Percentiles rank a stretch among this genome's conserved stretches.
Evolutionary conservation across 1,284 basidiomycete genomes (phyloP).

Genomic region (Moesziomyces aphidis): DNA sequence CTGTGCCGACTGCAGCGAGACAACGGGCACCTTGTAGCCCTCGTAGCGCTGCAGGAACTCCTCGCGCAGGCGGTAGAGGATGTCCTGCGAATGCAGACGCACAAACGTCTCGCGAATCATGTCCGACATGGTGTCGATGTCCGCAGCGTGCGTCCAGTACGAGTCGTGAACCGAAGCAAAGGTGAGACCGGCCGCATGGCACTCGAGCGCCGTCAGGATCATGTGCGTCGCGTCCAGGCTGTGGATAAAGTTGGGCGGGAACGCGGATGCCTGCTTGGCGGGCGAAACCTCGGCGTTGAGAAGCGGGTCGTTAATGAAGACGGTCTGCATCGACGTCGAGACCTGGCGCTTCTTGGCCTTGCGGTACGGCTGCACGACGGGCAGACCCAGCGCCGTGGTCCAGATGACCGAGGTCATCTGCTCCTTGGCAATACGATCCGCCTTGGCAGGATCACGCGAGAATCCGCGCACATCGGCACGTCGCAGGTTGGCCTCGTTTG

Average conservation of each 20-base stretch:
- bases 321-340: constrained; percentile 84
- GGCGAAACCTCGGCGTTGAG: constrained; percentile 83
- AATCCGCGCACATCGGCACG: constrained; percentile 38
- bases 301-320: constrained; percentile 93
- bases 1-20: constrained; percentile 20
- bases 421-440: constrained; percentile 71
- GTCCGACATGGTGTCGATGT: constrained; percentile 88
- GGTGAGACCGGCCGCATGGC: constrained; percentile 69
- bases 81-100: constrained; percentile 86
- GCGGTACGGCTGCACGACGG: constrained; percentile 96
- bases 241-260: constrained; percentile 99
- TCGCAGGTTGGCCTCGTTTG: constrained; percentile 7
- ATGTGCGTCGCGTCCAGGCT: constrained; percentile 98
- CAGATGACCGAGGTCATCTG: constrained; percentile 97
- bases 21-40: constrained; percentile 56
- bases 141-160: constrained; percentile 96
- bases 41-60: constrained; percentile 67
- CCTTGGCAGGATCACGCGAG: constrained; percentile 44
- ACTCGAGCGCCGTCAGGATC: constrained; percentile 96
- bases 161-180: constrained; percentile 99
- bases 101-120: constrained; percentile 95
- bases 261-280: constrained; percentile 90
- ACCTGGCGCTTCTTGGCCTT: constrained; percentile 80
- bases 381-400: constrained; percentile 93
- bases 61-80: constrained; percentile 74